Evolutionary conservation across 768 basidiomycete genomes (phyloP).

Genomic region (Macrolepiota dolichaula): DNA sequence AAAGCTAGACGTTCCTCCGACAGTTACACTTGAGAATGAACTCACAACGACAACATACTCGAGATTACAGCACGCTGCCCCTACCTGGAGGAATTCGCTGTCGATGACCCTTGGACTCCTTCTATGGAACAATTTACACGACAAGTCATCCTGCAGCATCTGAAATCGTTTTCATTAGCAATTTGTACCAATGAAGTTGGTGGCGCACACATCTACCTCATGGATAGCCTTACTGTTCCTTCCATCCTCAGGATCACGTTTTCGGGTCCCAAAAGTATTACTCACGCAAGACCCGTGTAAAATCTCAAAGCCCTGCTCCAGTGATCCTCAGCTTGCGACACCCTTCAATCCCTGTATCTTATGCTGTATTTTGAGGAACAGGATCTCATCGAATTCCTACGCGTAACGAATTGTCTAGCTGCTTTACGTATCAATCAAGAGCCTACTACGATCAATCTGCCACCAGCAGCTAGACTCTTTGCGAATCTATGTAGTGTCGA

Average conservation of each 20-base stretch:
- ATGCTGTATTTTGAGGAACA: neutral
- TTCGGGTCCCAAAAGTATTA: neutral
- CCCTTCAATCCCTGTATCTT: neutral
- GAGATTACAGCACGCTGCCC: neutral
- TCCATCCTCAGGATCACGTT: neutral
- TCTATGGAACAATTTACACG: neutral
- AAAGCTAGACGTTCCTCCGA: neutral
- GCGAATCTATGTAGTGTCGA: neutral
- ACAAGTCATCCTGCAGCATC: neutral
- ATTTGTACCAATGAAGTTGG: too few relatives aligned
- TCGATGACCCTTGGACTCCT: neutral
- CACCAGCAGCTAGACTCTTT: neutral
- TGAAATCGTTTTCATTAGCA: neutral
- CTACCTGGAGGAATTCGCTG: neutral
- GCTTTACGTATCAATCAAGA: neutral
- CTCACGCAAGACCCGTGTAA: neutral
- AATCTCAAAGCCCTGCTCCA: neutral
- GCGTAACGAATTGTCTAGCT: neutral
- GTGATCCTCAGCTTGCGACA: neutral
- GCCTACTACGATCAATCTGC: neutral
- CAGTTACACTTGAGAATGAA: neutral
- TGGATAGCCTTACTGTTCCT: neutral
- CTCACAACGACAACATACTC: neutral
- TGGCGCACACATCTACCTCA: neutral
- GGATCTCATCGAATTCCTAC: neutral